A percentile compares a stretch with the other conserved stretches of the same genome.
Evolutionary conservation across 1,284 basidiomycete genomes (phyloP).

Genomic region (Rhodotorula glutinis): DNA sequence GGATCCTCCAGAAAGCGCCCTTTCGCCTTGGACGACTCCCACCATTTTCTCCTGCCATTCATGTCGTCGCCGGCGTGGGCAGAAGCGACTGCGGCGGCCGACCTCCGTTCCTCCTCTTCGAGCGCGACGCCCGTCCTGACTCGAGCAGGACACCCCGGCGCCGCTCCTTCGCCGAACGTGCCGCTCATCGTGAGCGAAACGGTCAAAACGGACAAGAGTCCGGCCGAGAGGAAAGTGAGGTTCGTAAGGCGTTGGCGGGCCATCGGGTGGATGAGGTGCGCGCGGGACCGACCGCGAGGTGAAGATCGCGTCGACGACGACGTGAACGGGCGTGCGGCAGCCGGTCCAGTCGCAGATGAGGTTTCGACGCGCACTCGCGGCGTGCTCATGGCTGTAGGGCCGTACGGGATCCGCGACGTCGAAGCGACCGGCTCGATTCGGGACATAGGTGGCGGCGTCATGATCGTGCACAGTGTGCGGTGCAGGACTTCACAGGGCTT

Average conservation of each 20-base stretch:
- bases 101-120: conserved; percentile 1
- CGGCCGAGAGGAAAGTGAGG: conserved; percentile 25
- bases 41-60: neutral
- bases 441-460: neutral
- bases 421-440: conserved; percentile 3
- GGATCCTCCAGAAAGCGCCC: conserved; percentile 19
- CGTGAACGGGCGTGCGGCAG: neutral
- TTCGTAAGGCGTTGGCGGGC: conserved; percentile 28
- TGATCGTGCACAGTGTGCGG: too few relatives aligned
- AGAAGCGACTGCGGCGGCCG: neutral
- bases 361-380: neutral
- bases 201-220: conserved; percentile 20
- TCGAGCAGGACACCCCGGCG: conserved; percentile 15
- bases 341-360: too few relatives aligned
- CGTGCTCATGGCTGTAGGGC: neutral
- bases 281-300: neutral
- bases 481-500: too few relatives aligned
- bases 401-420: conserved; percentile 3
- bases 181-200: conserved; percentile 32
- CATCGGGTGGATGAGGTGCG: conserved; percentile 26
- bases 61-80: neutral
- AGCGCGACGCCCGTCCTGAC: conserved; percentile 1
- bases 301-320: neutral
- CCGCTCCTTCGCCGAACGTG: neutral
- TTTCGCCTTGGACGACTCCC: conserved; percentile 8